phyloP scores from a whole-genome alignment of 495 filamentous ascomycete genomes.

The Poronia punctata region DNA sequence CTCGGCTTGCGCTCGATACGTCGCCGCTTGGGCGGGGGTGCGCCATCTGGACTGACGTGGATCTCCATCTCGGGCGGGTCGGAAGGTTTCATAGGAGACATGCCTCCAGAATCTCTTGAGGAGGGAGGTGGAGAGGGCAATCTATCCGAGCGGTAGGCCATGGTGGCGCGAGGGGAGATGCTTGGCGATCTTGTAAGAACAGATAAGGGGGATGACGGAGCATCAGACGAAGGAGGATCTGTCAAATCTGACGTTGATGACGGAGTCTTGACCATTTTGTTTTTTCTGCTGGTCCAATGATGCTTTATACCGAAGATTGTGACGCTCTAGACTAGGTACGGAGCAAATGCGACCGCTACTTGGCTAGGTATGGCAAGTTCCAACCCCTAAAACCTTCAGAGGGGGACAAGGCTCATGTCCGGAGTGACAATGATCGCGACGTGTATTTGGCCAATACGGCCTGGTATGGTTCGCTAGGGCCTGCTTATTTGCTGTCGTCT shows the following conservation, averaged over 20 bases:
- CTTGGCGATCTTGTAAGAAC: conserved; percentile 49
- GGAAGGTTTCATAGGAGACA: conserved; percentile 33
- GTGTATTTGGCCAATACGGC: too few species aligned
- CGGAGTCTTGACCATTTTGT: conserved; percentile 13
- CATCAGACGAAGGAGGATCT: conserved; percentile 26
- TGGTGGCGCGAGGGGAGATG: conserved; percentile 21
- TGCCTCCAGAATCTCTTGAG: conserved; percentile 32
- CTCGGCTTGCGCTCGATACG: conserved; percentile 63
- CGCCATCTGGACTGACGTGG: conserved; percentile 51
- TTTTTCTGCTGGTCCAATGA: not conserved
- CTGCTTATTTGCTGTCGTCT: too few species aligned
- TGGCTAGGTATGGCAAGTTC: too few species aligned
- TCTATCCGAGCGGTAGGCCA: conserved; percentile 14
- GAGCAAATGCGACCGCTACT: too few species aligned
- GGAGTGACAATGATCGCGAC: too few species aligned
- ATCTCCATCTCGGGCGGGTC: conserved; percentile 33
- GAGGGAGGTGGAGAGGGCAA: conserved; percentile 42
- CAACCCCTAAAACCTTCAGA: too few species aligned
- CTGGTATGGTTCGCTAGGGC: too few species aligned
- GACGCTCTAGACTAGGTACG: too few species aligned
- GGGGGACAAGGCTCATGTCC: too few species aligned
- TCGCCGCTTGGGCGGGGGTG: conserved; percentile 66
- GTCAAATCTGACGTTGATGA: conserved; percentile 22
- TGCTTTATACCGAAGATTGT: too few species aligned
- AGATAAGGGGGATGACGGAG: conserved; percentile 45